Evolutionary conservation across 768 basidiomycete species (phyloP).

Genomic region (Pisolithus sp.): DNA sequence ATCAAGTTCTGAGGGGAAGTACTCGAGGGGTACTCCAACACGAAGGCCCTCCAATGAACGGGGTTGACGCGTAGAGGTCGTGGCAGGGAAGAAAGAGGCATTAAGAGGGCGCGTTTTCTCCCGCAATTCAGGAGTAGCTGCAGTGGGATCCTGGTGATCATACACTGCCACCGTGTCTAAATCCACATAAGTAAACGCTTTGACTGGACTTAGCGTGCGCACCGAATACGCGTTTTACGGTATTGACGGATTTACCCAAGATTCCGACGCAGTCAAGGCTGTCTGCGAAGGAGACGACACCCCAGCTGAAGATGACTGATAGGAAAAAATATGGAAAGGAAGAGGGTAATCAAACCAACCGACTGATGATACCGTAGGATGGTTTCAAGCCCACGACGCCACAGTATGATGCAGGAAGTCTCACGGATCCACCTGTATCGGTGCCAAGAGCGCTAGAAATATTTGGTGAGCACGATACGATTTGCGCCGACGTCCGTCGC

Average conservation of each 20-base stretch:
- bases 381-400: slow-evolving; percentile 91
- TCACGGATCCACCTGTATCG: slow-evolving; percentile 92
- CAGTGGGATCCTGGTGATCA: slow-evolving; percentile 73
- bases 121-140: slow-evolving; percentile 40
- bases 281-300: slow-evolving; percentile 89
- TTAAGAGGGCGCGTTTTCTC: slow-evolving; percentile 29
- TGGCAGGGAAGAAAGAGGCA: slow-evolving; percentile 1
- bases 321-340: neutral
- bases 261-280: slow-evolving; percentile 93
- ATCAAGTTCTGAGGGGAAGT: slow-evolving; percentile 68
- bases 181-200: neutral
- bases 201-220: slow-evolving; percentile 16
- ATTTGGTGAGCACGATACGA: slow-evolving; percentile 1
- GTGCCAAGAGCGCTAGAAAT: slow-evolving; percentile 74
- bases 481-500: neutral
- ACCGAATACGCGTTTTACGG: slow-evolving; percentile 60
- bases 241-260: slow-evolving; percentile 48
- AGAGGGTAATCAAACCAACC: slow-evolving; percentile 39
- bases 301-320: slow-evolving; percentile 52
- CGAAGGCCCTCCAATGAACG: slow-evolving; percentile 41
- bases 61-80: neutral
- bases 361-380: slow-evolving; percentile 85
- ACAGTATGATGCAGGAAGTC: slow-evolving; percentile 92
- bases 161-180: slow-evolving; percentile 35
- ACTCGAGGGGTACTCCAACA: slow-evolving; percentile 70